Evolutionary conservation across 2,329 filamentous ascomycete genomes (phyloP).

Genomic region (Exophiala phaeomuriformis): DNA sequence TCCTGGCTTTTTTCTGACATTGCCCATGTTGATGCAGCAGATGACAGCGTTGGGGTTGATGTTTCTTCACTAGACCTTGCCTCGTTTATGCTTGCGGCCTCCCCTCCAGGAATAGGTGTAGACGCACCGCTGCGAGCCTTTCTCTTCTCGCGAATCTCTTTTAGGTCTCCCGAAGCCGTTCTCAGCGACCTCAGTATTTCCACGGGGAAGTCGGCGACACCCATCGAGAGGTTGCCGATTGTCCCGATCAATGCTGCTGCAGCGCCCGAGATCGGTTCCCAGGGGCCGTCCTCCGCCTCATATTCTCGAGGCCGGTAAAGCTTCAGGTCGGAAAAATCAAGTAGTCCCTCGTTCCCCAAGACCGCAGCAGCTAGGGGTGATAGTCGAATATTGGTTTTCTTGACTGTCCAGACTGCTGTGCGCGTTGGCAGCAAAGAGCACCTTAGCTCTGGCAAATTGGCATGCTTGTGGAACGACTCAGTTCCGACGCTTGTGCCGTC

Average conservation of each 20-base stretch:
- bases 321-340: slow-evolving; percentile 66
- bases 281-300: slow-evolving; percentile 68
- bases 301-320: slow-evolving; percentile 60
- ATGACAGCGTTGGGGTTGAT: background rate
- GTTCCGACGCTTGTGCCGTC: slow-evolving; percentile 56
- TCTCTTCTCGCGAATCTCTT: slow-evolving; percentile 20
- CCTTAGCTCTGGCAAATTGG: slow-evolving; percentile 59
- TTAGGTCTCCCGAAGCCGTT: slow-evolving; percentile 23
- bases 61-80: background rate
- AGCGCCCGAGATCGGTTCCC: slow-evolving; percentile 70
- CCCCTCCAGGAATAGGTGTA: slow-evolving; percentile 1
- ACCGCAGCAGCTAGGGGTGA: slow-evolving; percentile 67
- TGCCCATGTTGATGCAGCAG: background rate
- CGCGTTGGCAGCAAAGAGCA: slow-evolving; percentile 63
- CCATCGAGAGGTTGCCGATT: slow-evolving; percentile 72
- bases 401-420: slow-evolving; percentile 68
- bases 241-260: slow-evolving; percentile 74
- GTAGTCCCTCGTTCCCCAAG: slow-evolving; percentile 55
- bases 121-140: slow-evolving; percentile 9
- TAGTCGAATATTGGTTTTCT: slow-evolving; percentile 58
- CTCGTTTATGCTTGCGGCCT: slow-evolving; percentile 9
- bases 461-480: slow-evolving; percentile 62
- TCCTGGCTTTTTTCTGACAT: background rate
- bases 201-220: slow-evolving; percentile 64
- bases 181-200: slow-evolving; percentile 44